Evolutionary conservation across 176 grass and related monocot genomes (phyloP).

Genomic region (Thinopyrum elongatum): DNA sequence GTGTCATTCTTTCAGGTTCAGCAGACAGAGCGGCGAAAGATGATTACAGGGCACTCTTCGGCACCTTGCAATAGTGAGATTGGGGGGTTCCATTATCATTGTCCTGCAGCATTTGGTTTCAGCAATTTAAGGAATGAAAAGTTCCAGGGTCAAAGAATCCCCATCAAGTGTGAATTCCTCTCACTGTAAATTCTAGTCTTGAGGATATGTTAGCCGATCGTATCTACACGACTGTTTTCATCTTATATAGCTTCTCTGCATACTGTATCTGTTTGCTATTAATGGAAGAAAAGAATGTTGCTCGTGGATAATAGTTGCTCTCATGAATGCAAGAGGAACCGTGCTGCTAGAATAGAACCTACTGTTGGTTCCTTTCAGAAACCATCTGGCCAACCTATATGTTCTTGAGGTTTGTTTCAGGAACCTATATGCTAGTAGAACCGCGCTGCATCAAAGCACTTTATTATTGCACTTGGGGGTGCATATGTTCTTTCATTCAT

Average conservation of each 20-base stretch:
- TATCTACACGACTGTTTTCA: not conserved
- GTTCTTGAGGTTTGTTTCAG: no score
- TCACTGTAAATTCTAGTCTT: constrained; percentile 37
- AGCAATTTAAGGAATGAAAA: not conserved
- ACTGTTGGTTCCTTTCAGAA: not conserved
- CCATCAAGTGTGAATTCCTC: constrained; percentile 15
- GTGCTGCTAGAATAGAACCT: not conserved
- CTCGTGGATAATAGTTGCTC: constrained; percentile 9
- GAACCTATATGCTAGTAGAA: no score
- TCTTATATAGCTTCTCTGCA: constrained; percentile 4
- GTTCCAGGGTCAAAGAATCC: not conserved
- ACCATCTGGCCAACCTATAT: not conserved
- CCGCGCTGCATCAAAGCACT: not conserved
- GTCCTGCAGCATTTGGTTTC: not conserved
- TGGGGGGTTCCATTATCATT: not conserved
- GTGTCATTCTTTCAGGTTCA: constrained; percentile 27
- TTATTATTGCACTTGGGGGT: not conserved
- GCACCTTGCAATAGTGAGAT: constrained; percentile 39
- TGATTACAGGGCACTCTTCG: constrained; percentile 22
- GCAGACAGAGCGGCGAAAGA: not conserved
- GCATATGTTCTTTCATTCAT: constrained; percentile 4
- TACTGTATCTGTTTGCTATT: constrained; percentile 9
- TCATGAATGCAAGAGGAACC: not conserved
- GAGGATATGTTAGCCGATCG: constrained; percentile 26
- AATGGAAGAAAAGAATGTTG: not conserved